Evolutionary conservation across 2,329 filamentous ascomycete genomes (phyloP).

Genomic region (Penicillium sp.): DNA sequence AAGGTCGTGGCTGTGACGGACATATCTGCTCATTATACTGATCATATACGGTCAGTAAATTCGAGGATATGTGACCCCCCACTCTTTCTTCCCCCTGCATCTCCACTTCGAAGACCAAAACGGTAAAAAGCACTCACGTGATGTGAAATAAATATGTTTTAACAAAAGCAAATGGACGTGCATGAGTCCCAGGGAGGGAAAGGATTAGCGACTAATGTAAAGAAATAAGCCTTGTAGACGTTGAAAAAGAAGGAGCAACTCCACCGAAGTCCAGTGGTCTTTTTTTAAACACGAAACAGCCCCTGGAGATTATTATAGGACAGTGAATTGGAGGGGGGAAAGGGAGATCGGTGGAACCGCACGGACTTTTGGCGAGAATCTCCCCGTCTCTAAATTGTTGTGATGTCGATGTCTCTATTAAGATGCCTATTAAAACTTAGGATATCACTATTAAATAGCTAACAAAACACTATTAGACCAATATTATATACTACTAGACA

Average conservation of each 20-base stretch:
- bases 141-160: not conserved
- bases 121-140: constrained; percentile 7
- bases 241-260: not conserved
- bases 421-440: no score
- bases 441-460: no score
- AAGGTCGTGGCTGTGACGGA: constrained; percentile 28
- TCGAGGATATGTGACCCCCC: not conserved
- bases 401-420: no score
- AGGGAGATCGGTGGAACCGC: not conserved
- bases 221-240: not conserved
- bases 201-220: not conserved
- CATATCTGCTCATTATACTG: constrained; percentile 24
- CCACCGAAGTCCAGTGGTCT: not conserved
- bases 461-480: not conserved
- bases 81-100: not conserved
- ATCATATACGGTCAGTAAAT: not conserved
- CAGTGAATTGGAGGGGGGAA: not conserved
- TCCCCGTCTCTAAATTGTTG: not conserved
- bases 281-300: not conserved
- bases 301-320: not conserved
- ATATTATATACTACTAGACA: no score
- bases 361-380: not conserved
- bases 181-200: constrained; percentile 6
- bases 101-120: not conserved
- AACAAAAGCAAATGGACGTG: not conserved